Evolutionary conservation across 805 yeast species (phyloP).

Genomic region (Clavispora fructus): DNA sequence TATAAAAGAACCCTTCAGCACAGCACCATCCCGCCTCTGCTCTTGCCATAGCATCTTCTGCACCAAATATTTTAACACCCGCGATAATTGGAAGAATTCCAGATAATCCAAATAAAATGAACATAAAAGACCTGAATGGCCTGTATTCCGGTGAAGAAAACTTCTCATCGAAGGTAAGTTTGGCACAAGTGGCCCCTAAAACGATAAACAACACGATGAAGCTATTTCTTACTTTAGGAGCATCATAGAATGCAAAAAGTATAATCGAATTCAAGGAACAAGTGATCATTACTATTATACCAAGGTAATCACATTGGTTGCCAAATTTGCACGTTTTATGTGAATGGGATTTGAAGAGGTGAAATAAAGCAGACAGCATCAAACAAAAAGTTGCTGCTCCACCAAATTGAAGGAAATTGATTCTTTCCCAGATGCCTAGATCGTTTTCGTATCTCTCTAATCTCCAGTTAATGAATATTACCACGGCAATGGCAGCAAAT

Average conservation of each 20-base stretch:
- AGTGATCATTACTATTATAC: constrained; percentile 64
- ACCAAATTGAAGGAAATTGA: constrained; percentile 49
- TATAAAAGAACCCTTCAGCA: constrained; percentile 69
- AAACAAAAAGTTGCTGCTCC: constrained; percentile 57
- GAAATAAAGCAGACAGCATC: constrained; percentile 61
- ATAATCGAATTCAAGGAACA: constrained; percentile 26
- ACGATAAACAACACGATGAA: constrained; percentile 44
- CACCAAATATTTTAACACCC: constrained; percentile 49
- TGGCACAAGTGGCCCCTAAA: constrained; percentile 59
- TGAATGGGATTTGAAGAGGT: constrained; percentile 64
- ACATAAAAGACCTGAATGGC: constrained; percentile 70
- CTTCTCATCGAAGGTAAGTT: constrained; percentile 56
- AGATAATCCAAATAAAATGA: constrained; percentile 74
- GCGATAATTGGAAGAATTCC: constrained; percentile 65
- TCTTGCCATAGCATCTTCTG: constrained; percentile 41
- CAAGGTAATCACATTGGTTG: constrained; percentile 70
- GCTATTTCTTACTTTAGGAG: constrained; percentile 23
- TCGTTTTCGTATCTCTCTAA: constrained; percentile 19
- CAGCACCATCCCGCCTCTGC: constrained; percentile 59
- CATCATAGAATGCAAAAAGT: constrained; percentile 42
- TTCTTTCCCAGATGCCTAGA: constrained; percentile 37
- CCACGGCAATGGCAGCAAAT: constrained; percentile 20
- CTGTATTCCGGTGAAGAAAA: constrained; percentile 73
- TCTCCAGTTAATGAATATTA: constrained; percentile 24
- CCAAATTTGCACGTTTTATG: constrained; percentile 48